phyloP scores from a whole-genome alignment of 139 green algal species.

The Chlorella sp. region DNA sequence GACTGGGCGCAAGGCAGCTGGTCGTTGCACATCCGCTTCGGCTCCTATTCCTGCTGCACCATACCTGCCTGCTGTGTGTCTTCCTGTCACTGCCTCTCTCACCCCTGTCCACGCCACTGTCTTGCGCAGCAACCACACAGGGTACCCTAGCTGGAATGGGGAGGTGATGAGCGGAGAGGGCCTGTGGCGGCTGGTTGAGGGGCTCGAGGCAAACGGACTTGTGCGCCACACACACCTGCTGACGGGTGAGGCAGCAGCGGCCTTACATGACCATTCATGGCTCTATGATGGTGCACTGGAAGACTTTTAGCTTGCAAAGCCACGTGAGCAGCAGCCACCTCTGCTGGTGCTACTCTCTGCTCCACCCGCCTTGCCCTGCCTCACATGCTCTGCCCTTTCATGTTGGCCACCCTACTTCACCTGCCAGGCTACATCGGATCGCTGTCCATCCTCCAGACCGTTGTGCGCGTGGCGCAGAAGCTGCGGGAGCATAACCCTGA shows the following conservation, averaged over 20 bases:
- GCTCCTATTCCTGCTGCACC: too few species aligned
- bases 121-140: constrained; percentile 55
- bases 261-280: too few species aligned
- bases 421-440: constrained; percentile 91
- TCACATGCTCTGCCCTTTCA: too few species aligned
- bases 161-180: constrained; percentile 75
- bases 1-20: too few species aligned
- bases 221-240: constrained; percentile 90
- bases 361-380: neutral
- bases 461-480: constrained; percentile 67
- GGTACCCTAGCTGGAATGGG: constrained; percentile 79
- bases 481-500: constrained; percentile 72
- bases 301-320: too few species aligned
- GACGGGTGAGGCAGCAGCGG: constrained; percentile 66
- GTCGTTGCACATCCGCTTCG: too few species aligned
- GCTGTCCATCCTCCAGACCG: constrained; percentile 75
- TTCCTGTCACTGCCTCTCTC: too few species aligned
- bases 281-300: too few species aligned
- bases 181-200: constrained; percentile 76
- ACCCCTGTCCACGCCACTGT: neutral
- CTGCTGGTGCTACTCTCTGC: neutral
- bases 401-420: too few species aligned
- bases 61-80: too few species aligned
- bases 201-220: constrained; percentile 87
- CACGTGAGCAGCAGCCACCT: too few species aligned